Base-by-base conservation (phyloP, 139 green algal species). In the Pseudopediastrum boryanum region DNA sequence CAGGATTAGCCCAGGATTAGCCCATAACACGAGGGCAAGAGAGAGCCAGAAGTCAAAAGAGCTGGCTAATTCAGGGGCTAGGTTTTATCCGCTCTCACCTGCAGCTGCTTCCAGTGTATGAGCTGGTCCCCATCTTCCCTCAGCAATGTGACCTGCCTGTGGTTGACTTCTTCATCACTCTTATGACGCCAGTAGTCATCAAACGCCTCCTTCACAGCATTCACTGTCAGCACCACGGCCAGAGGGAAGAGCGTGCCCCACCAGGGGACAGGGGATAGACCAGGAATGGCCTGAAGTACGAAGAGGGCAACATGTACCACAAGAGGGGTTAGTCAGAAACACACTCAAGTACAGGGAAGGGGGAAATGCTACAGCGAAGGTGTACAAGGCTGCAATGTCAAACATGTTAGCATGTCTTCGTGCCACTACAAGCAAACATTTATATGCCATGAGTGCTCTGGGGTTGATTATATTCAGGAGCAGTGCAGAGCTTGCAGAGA, bases 161-260 rank as follows among this genome's bases (percentile, higher is more conserved):
- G 73, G 9, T 71, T 79, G n/a, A 71, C 58, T 59, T 76, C 43
- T n/a, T 59, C 65, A 31, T 85, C 72, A 16, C 38, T 61, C 29
- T 77, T 58, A 31, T 88, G 83, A 0, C 90, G 59, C 79, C 78
- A 79, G 50, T 82, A 84, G 56, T 87, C 82, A 36, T 87, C 82
- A 35, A 83, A 81, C 0, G 81, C 85, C 70, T 95, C 91, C 76
- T 96, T 97, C 46, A 92, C 69, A 36, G 86, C 93, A 71, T 92
- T 93, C 27, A 97, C 69, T 23, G 80, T 75, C 51, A 97, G 78
- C 39, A 97, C 93, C 54, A 96, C 90, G 9, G 89, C 58, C 67
- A 97, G 84, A 5, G 93, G 92, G 21, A 88, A 83, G 23, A 94
- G 39, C 27, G 86, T 95, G 21, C 89, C 90, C 67, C 90, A 85